Conservation (phyloP, 495 filamentous ascomycete genomes). For the Trypethelium eluteriae region DNA sequence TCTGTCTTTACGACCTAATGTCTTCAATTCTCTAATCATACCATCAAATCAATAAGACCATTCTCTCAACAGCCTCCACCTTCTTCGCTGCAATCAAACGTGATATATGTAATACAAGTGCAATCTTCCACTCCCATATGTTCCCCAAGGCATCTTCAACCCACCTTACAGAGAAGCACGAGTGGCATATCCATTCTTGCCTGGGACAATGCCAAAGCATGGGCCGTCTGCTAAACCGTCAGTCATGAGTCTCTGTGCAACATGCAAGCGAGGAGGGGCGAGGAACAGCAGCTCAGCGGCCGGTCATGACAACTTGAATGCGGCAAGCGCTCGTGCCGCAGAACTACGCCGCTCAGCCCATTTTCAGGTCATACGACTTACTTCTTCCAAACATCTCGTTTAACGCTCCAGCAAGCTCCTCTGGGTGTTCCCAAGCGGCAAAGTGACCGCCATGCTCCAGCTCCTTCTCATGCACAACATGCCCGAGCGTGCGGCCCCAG, state of each 20-base stretch:
- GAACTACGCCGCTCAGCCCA: background rate
- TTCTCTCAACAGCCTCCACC: background rate
- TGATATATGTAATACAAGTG: background rate
- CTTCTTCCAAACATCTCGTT: constrained; percentile 27
- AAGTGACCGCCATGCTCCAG: constrained; percentile 39
- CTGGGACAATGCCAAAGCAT: constrained; percentile 1
- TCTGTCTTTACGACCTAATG: no score
- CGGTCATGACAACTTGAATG: background rate
- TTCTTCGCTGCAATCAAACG: background rate
- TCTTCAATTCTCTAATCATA: constrained; percentile 8
- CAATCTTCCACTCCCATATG: background rate
- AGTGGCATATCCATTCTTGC: background rate
- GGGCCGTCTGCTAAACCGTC: background rate
- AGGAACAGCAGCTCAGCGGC: background rate
- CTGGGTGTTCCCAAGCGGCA: constrained; percentile 36
- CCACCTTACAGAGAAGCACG: background rate
- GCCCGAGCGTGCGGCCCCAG: constrained; percentile 24
- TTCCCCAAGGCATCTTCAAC: background rate
- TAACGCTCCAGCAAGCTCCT: constrained; percentile 34
- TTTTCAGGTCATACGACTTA: background rate
- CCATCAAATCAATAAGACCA: background rate
- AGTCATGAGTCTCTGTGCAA: background rate
- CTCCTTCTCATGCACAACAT: constrained; percentile 31
- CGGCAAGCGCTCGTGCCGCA: background rate
- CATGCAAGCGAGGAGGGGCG: background rate